phyloP scores from a whole-genome alignment of 2,329 filamentous ascomycete genomes.

The Alternaria novae-zelandiae region DNA sequence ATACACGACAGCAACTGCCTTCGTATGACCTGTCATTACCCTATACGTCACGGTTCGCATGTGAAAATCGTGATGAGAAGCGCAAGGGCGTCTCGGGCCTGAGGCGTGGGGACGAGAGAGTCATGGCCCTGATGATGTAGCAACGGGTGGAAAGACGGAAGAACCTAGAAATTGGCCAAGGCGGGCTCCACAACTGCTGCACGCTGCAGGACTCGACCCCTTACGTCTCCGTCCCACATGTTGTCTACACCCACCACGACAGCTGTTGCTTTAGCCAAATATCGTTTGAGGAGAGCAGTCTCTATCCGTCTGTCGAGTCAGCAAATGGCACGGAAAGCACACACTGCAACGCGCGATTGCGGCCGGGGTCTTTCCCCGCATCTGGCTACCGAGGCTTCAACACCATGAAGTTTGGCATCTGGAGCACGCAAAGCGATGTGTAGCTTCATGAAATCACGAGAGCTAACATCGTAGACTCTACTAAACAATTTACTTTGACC shows the following conservation, averaged over 20 bases:
- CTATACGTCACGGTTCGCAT: background rate
- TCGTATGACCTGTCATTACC: background rate
- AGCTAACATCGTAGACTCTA: background rate
- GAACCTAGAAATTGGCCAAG: background rate
- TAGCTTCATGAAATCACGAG: background rate
- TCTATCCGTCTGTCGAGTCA: background rate
- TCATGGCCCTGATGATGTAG: background rate
- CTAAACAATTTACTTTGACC: rapidly evolving
- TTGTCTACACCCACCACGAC: background rate
- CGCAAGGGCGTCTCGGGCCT: background rate
- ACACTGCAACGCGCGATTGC: background rate
- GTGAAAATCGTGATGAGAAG: background rate
- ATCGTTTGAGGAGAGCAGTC: background rate
- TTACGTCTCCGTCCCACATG: background rate
- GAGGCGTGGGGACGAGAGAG: background rate
- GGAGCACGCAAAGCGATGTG: background rate
- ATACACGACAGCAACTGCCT: background rate
- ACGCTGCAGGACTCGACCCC: background rate
- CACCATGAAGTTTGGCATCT: background rate
- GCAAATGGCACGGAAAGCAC: background rate
- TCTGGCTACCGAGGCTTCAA: slow-evolving; percentile 25
- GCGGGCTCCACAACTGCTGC: background rate
- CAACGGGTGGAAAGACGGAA: background rate
- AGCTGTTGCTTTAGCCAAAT: background rate
- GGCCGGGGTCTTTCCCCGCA: slow-evolving; percentile 21